Percentiles rank a stretch among this genome's conserved stretches.
Evolutionary conservation across 805 yeast species (phyloP).

Genomic region (Lachancea cidri): DNA sequence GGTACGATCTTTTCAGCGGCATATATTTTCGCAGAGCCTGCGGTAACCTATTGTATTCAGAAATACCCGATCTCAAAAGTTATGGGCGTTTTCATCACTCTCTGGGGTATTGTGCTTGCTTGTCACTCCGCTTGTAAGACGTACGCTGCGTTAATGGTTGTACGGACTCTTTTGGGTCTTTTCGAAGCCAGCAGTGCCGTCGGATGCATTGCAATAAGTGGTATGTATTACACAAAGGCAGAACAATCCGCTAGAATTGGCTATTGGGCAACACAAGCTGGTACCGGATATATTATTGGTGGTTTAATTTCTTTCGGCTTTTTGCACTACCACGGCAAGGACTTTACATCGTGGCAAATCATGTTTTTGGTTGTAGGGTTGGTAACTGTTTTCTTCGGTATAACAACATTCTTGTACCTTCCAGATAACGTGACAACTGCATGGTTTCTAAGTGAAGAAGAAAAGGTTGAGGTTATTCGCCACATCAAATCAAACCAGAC

Average conservation of each 20-base stretch:
- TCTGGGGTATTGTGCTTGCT: slow-evolving; percentile 52
- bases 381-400: slow-evolving; percentile 47
- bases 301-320: slow-evolving; percentile 48
- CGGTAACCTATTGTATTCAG: slow-evolving; percentile 45
- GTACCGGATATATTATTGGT: slow-evolving; percentile 43
- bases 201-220: slow-evolving; percentile 50
- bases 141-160: slow-evolving; percentile 51
- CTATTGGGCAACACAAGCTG: slow-evolving; percentile 54
- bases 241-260: slow-evolving; percentile 52
- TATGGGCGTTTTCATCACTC: slow-evolving; percentile 40
- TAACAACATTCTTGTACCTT: slow-evolving; percentile 37
- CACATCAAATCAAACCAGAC: slow-evolving; percentile 46
- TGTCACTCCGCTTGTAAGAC: slow-evolving; percentile 49
- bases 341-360: slow-evolving; percentile 54
- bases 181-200: slow-evolving; percentile 54
- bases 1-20: slow-evolving; percentile 51
- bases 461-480: slow-evolving; percentile 43
- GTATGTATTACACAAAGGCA: slow-evolving; percentile 55
- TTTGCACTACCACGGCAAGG: slow-evolving; percentile 42
- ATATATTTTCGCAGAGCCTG: slow-evolving; percentile 50
- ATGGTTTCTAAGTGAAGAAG: slow-evolving; percentile 37
- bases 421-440: slow-evolving; percentile 46
- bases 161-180: slow-evolving; percentile 47
- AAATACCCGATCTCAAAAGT: slow-evolving; percentile 49
- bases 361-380: slow-evolving; percentile 53